A percentile compares a stretch with the other conserved stretches of the same genome.
Conservation (phyloP, 2,329 filamentous ascomycete genomes). For the Aspergillus ustus region DNA sequence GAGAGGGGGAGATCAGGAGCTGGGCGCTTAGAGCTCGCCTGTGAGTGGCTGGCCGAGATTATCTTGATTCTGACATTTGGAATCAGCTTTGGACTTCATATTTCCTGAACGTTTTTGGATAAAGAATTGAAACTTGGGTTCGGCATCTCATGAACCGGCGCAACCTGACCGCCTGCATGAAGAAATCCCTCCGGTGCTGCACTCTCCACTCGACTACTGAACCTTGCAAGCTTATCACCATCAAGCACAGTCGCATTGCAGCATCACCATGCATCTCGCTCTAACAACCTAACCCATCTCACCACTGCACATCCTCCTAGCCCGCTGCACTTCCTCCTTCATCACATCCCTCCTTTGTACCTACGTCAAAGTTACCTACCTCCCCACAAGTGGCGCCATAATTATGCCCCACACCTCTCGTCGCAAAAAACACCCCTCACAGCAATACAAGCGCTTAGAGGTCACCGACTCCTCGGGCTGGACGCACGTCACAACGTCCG, state of each 20-base stretch:
- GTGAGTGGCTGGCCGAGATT: conserved; percentile 9
- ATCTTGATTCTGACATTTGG: background rate
- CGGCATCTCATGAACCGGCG: background rate
- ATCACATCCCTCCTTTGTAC: background rate
- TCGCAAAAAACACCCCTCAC: conserved; percentile 27
- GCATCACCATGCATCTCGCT: background rate
- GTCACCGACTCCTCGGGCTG: conserved; percentile 48
- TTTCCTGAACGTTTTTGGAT: background rate
- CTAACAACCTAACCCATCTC: background rate
- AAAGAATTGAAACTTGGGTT: background rate
- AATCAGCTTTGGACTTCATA: background rate
- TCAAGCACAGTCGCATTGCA: conserved; percentile 1
- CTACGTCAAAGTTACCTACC: background rate
- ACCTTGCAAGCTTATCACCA: conserved; percentile 1
- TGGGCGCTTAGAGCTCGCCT: conserved; percentile 32
- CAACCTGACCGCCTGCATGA: conserved; percentile 3
- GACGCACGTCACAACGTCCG: conserved; percentile 47
- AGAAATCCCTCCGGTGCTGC: background rate
- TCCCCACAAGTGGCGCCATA: background rate
- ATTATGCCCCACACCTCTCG: conserved; percentile 43
- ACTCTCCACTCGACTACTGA: background rate
- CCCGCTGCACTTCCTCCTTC: background rate
- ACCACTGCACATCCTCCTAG: background rate
- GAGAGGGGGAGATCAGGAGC: conserved; percentile 24
- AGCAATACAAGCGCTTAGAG: conserved; percentile 39